A percentile compares a stretch with the other conserved stretches of the same genome.
Conservation (phyloP, 2,329 filamentous ascomycete genomes). For the Colletotrichum phormii region DNA sequence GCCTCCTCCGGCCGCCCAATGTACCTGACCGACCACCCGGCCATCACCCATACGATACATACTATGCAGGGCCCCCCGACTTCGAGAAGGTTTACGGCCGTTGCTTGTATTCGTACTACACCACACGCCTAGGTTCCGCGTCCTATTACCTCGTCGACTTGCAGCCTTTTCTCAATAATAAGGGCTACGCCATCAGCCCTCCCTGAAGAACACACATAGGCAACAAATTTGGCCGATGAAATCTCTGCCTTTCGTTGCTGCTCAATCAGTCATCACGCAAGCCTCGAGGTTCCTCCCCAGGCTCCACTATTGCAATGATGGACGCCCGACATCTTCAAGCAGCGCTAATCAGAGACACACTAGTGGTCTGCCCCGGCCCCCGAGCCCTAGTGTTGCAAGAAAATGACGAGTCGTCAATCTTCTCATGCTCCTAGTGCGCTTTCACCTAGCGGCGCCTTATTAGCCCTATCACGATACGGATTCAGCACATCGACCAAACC, state of each 20-base stretch:
- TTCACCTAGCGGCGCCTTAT: background rate
- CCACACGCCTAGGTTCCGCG: background rate
- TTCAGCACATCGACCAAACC: background rate
- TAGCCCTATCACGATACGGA: background rate
- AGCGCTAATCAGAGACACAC: slow-evolving; percentile 27
- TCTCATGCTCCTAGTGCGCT: background rate
- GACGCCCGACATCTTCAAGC: background rate
- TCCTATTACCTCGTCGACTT: background rate
- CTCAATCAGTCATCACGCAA: background rate
- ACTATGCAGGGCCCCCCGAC: background rate
- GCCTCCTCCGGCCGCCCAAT: background rate
- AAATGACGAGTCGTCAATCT: slow-evolving; percentile 8
- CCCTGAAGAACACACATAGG: background rate
- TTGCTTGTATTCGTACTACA: background rate
- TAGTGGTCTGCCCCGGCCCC: slow-evolving; percentile 20
- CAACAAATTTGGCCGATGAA: background rate
- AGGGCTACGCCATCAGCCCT: background rate
- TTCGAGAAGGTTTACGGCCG: slow-evolving; percentile 7
- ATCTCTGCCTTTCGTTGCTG: background rate
- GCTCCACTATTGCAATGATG: background rate
- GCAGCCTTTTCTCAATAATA: background rate
- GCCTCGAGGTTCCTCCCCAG: background rate
- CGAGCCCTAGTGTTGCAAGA: slow-evolving; percentile 12
- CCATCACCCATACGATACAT: background rate
- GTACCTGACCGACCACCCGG: background rate